phyloP scores from a whole-genome alignment of 2,329 filamentous ascomycete species.

The Pyricularia pennisetigena region DNA sequence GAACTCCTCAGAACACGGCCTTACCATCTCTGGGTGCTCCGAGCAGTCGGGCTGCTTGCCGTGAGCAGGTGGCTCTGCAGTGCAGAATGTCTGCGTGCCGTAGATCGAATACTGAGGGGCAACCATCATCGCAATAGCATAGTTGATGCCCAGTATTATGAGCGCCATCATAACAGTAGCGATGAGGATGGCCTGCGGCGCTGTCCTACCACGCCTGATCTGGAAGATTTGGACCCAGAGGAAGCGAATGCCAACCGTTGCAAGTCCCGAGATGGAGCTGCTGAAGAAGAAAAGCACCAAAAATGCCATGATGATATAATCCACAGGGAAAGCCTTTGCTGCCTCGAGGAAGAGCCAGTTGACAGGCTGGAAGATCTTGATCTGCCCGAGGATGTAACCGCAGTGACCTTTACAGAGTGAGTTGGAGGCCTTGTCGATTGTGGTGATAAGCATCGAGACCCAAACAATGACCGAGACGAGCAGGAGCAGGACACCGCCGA shows the following conservation, averaged over 20 bases:
- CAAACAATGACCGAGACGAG: slow-evolving; percentile 67
- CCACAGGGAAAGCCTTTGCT: slow-evolving; percentile 77
- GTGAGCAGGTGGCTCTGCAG: slow-evolving; percentile 52
- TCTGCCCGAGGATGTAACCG: slow-evolving; percentile 79
- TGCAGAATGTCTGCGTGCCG: slow-evolving; percentile 90
- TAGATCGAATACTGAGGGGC: slow-evolving; percentile 93
- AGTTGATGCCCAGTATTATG: slow-evolving; percentile 86
- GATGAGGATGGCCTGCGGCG: slow-evolving; percentile 83
- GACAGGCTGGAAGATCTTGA: slow-evolving; percentile 90
- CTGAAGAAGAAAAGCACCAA: slow-evolving; percentile 82
- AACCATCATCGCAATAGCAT: slow-evolving; percentile 84
- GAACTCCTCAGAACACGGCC: slow-evolving; percentile 70
- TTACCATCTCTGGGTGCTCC: slow-evolving; percentile 59
- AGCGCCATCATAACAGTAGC: slow-evolving; percentile 85
- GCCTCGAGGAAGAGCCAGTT: slow-evolving; percentile 82
- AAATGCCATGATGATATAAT: slow-evolving; percentile 82
- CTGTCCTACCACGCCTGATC: slow-evolving; percentile 79
- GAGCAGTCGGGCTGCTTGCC: slow-evolving; percentile 68
- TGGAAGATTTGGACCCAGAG: slow-evolving; percentile 91
- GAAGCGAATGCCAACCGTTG: slow-evolving; percentile 85
- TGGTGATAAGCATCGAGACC: slow-evolving; percentile 89
- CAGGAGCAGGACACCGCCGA: slow-evolving; percentile 73
- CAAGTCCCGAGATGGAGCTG: slow-evolving; percentile 78
- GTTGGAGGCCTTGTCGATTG: slow-evolving; percentile 93
- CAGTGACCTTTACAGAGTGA: slow-evolving; percentile 85